Percentiles rank a stretch among this genome's conserved stretches.
Conservation (phyloP, 192 early-diverging fungal genomes). For the Coemansia sp. region DNA sequence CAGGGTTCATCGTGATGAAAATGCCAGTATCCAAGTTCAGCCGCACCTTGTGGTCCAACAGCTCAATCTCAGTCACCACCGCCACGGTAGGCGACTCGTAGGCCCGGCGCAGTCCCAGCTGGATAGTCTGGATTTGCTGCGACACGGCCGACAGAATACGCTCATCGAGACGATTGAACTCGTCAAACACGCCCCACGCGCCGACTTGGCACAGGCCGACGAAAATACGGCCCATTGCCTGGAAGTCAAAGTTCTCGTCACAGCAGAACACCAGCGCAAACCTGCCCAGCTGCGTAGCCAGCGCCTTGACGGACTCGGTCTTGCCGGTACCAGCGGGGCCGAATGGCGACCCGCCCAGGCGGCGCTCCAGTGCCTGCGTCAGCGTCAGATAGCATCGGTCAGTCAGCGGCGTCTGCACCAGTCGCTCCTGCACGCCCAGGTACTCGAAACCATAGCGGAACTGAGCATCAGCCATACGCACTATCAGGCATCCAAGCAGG, state of each 20-base stretch:
- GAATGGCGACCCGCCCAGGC: conserved; percentile 96
- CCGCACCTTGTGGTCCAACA: conserved; percentile 85
- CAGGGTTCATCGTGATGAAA: conserved; percentile 99
- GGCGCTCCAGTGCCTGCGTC: conserved; percentile 92
- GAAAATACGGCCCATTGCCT: conserved; percentile 99
- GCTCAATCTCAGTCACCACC: conserved; percentile 80
- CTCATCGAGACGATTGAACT: conserved; percentile 99
- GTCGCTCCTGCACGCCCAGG: conserved; percentile 92
- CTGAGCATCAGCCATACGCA: conserved; percentile 92
- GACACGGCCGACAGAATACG: conserved; percentile 98
- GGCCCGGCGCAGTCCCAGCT: conserved; percentile 79
- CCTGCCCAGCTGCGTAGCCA: conserved; percentile 93
- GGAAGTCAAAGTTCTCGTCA: conserved; percentile 99
- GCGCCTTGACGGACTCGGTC: conserved; percentile 98
- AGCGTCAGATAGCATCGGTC: conserved; percentile 99
- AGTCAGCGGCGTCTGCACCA: conserved; percentile 99
- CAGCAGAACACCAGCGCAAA: conserved; percentile 99
- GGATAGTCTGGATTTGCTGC: conserved; percentile 99
- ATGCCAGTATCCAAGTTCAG: conserved; percentile 93
- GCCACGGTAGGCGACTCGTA: conserved; percentile 11
- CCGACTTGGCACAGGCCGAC: conserved; percentile 98
- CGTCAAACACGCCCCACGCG: conserved; percentile 99
- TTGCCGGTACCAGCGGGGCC: conserved; percentile 99
- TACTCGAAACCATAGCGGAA: conserved; percentile 99
- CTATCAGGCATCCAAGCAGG: conserved; percentile 71